These are phyloP conservation scores for maize (Zea mays) DNA, from an alignment of 176 grass and related monocot species.

Conservation along the genomic window DNA sequence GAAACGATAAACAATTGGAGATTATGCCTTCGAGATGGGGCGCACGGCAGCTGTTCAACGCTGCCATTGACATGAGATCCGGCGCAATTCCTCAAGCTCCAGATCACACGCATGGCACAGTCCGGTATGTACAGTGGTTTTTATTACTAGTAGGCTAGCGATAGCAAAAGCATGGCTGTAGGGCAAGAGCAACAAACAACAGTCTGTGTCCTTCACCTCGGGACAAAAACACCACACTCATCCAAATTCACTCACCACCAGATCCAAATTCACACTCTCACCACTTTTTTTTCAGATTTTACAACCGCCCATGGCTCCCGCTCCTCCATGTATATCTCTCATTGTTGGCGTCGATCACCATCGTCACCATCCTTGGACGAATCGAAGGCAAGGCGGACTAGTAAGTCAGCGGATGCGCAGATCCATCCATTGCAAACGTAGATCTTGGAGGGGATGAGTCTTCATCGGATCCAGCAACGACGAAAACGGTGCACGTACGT, in stretches of 20 bases:
- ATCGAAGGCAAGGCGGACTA: neutral
- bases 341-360: neutral
- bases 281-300: no score
- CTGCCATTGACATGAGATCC: neutral
- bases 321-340: neutral
- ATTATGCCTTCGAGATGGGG: neutral
- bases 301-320: neutral
- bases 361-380: neutral
- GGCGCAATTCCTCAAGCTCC: neutral
- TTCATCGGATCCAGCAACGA: slow-evolving; percentile 27
- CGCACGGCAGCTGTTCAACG: neutral
- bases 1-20: neutral
- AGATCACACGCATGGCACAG: no score
- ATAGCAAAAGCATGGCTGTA: neutral
- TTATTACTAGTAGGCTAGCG: no score
- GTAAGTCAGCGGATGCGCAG: neutral
- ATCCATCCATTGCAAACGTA: neutral
- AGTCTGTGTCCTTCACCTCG: slow-evolving; percentile 38
- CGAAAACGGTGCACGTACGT: slow-evolving; percentile 15
- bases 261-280: no score
- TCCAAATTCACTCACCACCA: no score
- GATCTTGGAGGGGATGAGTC: slow-evolving; percentile 7
- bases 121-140: no score
- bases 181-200: slow-evolving; percentile 15
- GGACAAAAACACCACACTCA: slow-evolving; percentile 42